These are phyloP conservation scores for Taxillus chinensis DNA, from an alignment of 164 flowering plant genomes.

Conservation along the genomic window DNA sequence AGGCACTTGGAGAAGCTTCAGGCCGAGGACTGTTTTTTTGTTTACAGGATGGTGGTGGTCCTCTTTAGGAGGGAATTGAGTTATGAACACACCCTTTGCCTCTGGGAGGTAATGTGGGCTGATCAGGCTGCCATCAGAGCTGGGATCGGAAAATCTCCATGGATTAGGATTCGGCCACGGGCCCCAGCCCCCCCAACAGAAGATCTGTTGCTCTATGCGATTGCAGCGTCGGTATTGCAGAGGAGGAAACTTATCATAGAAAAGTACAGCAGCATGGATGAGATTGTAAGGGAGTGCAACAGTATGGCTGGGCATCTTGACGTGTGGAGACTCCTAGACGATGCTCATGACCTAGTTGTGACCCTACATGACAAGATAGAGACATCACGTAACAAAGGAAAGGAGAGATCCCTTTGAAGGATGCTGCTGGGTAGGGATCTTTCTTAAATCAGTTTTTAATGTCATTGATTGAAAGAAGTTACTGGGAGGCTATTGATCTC, in stretches of 20 bases:
- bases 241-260: conserved; percentile 80
- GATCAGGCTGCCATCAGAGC: conserved; percentile 91
- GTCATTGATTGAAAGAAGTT: too few species aligned
- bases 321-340: conserved; percentile 92
- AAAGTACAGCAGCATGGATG: conserved; percentile 88
- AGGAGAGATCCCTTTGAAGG: too few species aligned
- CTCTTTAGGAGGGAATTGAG: conserved; percentile 79
- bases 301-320: conserved; percentile 89
- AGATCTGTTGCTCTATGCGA: conserved; percentile 79
- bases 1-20: conserved; percentile 77
- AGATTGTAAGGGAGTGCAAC: conserved; percentile 84
- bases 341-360: conserved; percentile 82
- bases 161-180: conserved; percentile 72
- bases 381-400: neutral
- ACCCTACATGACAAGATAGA: conserved; percentile 73
- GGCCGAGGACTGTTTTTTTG: conserved; percentile 93
- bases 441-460: too few species aligned
- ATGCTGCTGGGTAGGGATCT: too few species aligned
- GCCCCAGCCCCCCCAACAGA: conserved; percentile 98
- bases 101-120: conserved; percentile 99
- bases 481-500: too few species aligned
- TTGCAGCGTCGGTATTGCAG: conserved; percentile 87
- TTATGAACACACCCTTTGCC: conserved; percentile 78
- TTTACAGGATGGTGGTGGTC: conserved; percentile 97
- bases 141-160: conserved; percentile 72